A percentile compares a stretch with the other conserved stretches of the same genome.
These are phyloP conservation scores for Pelargonium fulgidum DNA, from an alignment of 441 rosid species.

Conservation along the genomic window DNA sequence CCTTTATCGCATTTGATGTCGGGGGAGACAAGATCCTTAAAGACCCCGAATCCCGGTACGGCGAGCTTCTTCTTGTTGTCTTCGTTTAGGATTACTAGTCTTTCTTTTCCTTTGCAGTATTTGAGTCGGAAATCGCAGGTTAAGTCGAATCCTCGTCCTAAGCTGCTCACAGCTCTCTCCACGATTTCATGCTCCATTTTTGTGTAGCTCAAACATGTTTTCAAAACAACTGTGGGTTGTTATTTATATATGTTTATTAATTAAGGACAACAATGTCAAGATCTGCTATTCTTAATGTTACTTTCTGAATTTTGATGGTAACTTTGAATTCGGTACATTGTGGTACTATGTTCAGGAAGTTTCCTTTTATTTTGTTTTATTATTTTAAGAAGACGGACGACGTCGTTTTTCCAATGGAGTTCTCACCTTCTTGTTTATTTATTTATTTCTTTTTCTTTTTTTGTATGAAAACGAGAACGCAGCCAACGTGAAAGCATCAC, in stretches of 20 bases:
- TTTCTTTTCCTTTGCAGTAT: constrained; percentile 62
- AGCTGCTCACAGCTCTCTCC: constrained; percentile 52
- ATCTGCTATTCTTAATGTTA: background rate
- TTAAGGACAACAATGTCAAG: background rate
- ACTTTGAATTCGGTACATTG: background rate
- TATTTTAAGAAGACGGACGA: no score
- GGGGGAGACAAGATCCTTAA: constrained; percentile 36
- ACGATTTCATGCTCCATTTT: constrained; percentile 29
- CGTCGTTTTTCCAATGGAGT: no score
- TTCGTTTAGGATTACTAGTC: constrained; percentile 55
- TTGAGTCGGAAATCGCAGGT: constrained; percentile 68
- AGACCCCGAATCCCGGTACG: constrained; percentile 56
- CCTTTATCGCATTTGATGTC: constrained; percentile 85
- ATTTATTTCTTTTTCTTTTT: no score
- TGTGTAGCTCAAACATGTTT: no score
- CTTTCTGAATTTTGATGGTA: background rate
- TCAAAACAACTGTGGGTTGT: background rate
- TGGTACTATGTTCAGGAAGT: background rate
- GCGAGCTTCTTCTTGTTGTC: constrained; percentile 37
- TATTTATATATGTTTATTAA: background rate
- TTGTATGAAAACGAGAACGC: no score
- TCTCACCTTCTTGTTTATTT: no score
- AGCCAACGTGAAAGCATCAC: no score
- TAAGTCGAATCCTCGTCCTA: constrained; percentile 83
- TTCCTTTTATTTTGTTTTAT: background rate